Evolutionary conservation across 2,329 filamentous ascomycete species (phyloP), one percentile per base, ranked within the genome.

Genomic region (Fusarium oxysporum): DNA sequence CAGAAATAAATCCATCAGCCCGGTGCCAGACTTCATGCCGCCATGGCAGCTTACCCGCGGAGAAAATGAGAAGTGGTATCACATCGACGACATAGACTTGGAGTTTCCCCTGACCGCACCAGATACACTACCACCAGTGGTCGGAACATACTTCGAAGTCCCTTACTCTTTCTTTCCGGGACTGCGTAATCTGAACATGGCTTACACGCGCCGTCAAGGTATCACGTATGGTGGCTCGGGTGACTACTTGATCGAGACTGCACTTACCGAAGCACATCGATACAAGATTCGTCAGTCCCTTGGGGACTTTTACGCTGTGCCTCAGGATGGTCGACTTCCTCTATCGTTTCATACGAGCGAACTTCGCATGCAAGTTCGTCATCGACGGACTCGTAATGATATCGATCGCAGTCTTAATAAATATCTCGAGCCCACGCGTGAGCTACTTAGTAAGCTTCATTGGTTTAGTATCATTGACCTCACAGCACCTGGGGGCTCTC

Each of bases 21-120:
- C 61, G 6, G 55, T 51, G 0, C 38, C 61, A 1, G 55, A 50
- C 37, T 64, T 64, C 10, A 32, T 64, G 44, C 61, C 44, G 0
- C 59, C 35, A 13, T 64, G 61, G 61, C 61, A 64, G 14, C 44
- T 64, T 8, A 25, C 5, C 19, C 37, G 37, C 5, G 37, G 44
- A 30, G 21, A 38, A n/a, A 40, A 61, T 8, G 38, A 62, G 19
- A 61, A 38, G 11, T 64, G 61, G 61, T 64, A 50, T 64, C 61
- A 64, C n/a, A 50, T 64, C 30, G 61, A 64, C 9, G 61, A 64
- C 21, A 50, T 21, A 33, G 35, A 35, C 16, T 16, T 30, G 10
- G 37, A 64, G 9, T 35, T 43, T 21, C 44, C 61, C 13, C 17
- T 61, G 6, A 45, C 28, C 13, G 37, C n/a, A 2, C 28, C 37